phyloP scores from a whole-genome alignment of 345 rosid genomes.

The Durio zibethinus region DNA sequence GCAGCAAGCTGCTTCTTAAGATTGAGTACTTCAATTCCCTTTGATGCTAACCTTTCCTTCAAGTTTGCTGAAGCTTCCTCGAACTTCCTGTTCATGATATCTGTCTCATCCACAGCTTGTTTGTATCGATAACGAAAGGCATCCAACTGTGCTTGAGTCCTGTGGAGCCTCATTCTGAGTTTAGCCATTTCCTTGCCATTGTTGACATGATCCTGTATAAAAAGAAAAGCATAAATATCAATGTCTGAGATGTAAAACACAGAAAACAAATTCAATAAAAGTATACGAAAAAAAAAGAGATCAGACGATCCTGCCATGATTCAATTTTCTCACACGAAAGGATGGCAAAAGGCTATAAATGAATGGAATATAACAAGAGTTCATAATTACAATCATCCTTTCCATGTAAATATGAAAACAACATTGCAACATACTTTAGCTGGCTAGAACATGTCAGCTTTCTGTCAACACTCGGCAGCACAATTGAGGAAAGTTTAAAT shows the following conservation, averaged over 20 bases:
- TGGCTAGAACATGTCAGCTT: not conserved
- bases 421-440: not conserved
- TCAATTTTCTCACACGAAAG: not conserved
- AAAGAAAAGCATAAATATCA: not conserved
- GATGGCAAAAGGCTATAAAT: not conserved
- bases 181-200: slow-evolving; percentile 58
- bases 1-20: slow-evolving; percentile 69
- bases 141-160: slow-evolving; percentile 71
- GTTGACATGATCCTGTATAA: slow-evolving; percentile 40
- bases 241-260: not conserved
- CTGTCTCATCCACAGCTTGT: slow-evolving; percentile 44
- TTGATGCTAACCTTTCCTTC: slow-evolving; percentile 54
- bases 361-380: not conserved
- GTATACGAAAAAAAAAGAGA: too few relatives aligned
- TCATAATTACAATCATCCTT: not conserved
- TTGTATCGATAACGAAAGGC: slow-evolving; percentile 49
- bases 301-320: not conserved
- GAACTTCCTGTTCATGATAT: slow-evolving; percentile 57
- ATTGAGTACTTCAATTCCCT: slow-evolving; percentile 52
- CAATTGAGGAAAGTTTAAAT: not conserved
- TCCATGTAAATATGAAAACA: not conserved
- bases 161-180: slow-evolving; percentile 67
- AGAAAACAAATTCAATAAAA: not conserved
- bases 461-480: not conserved
- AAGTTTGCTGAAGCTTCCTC: slow-evolving; percentile 62